A percentile compares a stretch with the other conserved stretches of the same genome.
phyloP scores from a whole-genome alignment of 345 rosid genomes.

The Salix udensis region DNA sequence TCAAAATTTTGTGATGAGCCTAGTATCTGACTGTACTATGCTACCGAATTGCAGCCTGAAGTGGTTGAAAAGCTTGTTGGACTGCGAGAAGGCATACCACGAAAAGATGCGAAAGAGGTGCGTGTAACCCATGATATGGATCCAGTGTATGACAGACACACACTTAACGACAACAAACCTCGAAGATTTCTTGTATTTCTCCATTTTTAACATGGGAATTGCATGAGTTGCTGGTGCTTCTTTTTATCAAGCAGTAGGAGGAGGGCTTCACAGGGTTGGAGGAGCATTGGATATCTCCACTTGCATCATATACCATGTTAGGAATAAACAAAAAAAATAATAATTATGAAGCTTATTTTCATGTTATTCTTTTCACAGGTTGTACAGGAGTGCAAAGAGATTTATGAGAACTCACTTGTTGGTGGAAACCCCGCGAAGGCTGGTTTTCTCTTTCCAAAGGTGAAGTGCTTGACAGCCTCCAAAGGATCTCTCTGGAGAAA shows the following conservation, averaged over 20 bases:
- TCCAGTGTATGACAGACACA: background rate
- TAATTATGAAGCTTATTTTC: background rate
- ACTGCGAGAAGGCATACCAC: slow-evolving; percentile 91
- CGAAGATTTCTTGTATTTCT: background rate
- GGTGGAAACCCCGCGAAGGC: slow-evolving; percentile 84
- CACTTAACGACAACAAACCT: background rate
- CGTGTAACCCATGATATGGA: background rate
- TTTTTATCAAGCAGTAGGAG: background rate
- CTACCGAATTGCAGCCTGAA: slow-evolving; percentile 57
- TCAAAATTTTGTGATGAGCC: background rate
- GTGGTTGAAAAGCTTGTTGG: slow-evolving; percentile 98
- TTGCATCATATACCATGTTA: background rate
- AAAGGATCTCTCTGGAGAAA: slow-evolving; percentile 79
- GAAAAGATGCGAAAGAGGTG: slow-evolving; percentile 99
- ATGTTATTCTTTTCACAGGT: slow-evolving; percentile 45
- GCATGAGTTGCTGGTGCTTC: background rate
- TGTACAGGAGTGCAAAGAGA: slow-evolving; percentile 95
- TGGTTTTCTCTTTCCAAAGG: slow-evolving; percentile 78
- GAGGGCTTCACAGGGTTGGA: too few species aligned
- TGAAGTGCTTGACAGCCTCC: slow-evolving; percentile 68
- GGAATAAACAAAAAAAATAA: background rate
- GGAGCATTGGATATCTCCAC: background rate
- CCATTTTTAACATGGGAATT: too few species aligned
- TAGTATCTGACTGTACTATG: background rate
- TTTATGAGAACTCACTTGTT: slow-evolving; percentile 76